Evolutionary conservation across 2,329 filamentous ascomycete species (phyloP).

Genomic region (Xylariaceae sp.): DNA sequence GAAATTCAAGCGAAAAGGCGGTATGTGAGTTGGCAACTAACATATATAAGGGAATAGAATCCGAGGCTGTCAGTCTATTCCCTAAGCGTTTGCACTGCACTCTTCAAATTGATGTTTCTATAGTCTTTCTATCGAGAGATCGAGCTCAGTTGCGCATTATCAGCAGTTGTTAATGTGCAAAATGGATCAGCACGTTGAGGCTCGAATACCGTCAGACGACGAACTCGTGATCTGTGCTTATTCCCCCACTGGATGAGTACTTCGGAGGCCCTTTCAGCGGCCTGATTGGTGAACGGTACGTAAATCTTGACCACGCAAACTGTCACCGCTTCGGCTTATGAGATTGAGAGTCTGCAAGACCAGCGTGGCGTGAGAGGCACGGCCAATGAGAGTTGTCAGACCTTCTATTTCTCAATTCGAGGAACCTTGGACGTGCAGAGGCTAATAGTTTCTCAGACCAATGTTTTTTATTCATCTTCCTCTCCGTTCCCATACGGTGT

Average conservation of each 20-base stretch:
- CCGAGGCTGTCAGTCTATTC: slow-evolving; percentile 12
- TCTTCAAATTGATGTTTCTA: slow-evolving; percentile 5
- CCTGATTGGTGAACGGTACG: slow-evolving; percentile 42
- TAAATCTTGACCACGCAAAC: slow-evolving; percentile 38
- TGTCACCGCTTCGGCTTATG: slow-evolving; percentile 34
- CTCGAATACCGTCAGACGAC: slow-evolving; percentile 38
- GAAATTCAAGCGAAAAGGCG: slow-evolving; percentile 43
- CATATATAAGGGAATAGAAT: slow-evolving; percentile 35
- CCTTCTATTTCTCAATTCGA: slow-evolving; percentile 23
- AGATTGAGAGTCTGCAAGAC: slow-evolving; percentile 34
- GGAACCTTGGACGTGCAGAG: slow-evolving; percentile 32
- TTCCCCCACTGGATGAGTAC: slow-evolving; percentile 31
- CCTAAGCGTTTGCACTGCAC: slow-evolving; percentile 8
- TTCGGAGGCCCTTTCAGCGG: slow-evolving; percentile 30
- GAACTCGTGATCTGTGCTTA: slow-evolving; percentile 46
- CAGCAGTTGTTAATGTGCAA: slow-evolving; percentile 17
- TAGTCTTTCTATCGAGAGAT: background rate
- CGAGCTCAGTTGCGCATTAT: background rate
- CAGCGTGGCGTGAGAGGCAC: slow-evolving; percentile 33
- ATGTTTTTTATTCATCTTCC: slow-evolving; percentile 28
- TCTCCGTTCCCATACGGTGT: slow-evolving; percentile 25
- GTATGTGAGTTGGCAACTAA: slow-evolving; percentile 39
- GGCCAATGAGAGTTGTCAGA: slow-evolving; percentile 33
- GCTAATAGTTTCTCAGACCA: slow-evolving; percentile 38
- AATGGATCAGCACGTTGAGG: slow-evolving; percentile 31